Conservation (phyloP, 345 rosid species). For the Microthlaspi erraticum region DNA sequence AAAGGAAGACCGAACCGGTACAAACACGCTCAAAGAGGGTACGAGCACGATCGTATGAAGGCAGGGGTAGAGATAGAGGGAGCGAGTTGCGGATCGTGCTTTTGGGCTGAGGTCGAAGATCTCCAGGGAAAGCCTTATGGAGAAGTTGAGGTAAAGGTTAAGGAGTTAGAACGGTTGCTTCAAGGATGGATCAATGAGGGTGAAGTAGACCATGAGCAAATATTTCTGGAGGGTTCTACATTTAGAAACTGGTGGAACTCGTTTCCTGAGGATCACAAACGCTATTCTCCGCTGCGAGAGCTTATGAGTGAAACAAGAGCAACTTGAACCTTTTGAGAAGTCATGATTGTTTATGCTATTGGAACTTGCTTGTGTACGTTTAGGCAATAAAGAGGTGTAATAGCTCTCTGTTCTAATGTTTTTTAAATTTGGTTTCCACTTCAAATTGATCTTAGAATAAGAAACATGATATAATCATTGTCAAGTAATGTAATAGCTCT, state of each 20-base stretch:
- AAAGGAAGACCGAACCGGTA: conserved; percentile 76
- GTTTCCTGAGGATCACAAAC: conserved; percentile 39
- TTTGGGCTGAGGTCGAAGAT: conserved; percentile 90
- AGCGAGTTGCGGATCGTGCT: conserved; percentile 53
- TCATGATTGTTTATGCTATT: conserved; percentile 9
- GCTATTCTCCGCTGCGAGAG: conserved; percentile 14
- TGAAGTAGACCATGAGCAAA: conserved; percentile 44
- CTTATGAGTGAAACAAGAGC: conserved; percentile 6
- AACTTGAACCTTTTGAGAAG: neutral
- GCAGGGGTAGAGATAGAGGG: neutral
- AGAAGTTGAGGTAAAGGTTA: conserved; percentile 25
- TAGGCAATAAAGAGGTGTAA: conserved; percentile 24
- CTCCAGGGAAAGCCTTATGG: conserved; percentile 42
- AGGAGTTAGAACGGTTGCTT: conserved; percentile 32
- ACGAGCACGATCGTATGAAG: conserved; percentile 51
- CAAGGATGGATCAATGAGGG: conserved; percentile 41
- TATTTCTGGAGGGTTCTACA: conserved; percentile 56
- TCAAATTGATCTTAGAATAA: neutral
- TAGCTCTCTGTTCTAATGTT: conserved; percentile 11
- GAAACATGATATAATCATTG: conserved; percentile 17
- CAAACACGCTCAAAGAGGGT: conserved; percentile 65
- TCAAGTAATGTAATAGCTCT: conserved; percentile 19
- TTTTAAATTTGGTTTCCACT: neutral
- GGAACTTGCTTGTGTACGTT: conserved; percentile 10
- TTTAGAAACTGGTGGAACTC: conserved; percentile 56